These are phyloP conservation scores for Tetragonia tetragonoides DNA, from an alignment of 148 eudicot species.

Conservation along the genomic window DNA sequence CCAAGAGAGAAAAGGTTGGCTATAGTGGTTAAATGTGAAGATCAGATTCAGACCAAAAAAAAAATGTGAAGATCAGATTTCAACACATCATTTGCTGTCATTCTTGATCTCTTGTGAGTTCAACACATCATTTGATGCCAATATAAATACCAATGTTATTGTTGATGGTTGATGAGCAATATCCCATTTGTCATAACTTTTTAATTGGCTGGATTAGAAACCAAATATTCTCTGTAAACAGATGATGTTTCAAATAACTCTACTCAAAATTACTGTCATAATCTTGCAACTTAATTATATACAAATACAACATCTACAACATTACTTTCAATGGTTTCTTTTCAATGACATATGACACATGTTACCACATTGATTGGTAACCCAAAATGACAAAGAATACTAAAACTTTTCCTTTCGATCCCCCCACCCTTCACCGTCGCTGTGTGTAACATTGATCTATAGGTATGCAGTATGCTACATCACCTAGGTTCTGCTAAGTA, in stretches of 20 bases:
- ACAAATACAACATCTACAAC: slow-evolving; percentile 18
- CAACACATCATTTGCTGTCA: too few relatives aligned
- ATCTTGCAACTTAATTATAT: slow-evolving; percentile 1
- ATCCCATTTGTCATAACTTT: background rate
- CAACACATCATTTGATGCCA: too few relatives aligned
- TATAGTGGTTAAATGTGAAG: background rate
- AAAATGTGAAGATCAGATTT: too few relatives aligned
- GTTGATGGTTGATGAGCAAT: background rate
- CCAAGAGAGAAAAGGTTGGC: background rate
- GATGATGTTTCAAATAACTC: background rate
- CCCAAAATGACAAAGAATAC: background rate
- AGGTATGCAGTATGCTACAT: background rate
- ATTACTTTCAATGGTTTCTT: background rate
- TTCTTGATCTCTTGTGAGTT: too few relatives aligned
- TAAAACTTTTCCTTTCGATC: background rate
- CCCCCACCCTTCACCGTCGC: background rate
- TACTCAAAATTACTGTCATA: background rate
- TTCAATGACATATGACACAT: background rate
- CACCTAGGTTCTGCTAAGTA: background rate
- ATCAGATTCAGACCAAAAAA: too few relatives aligned
- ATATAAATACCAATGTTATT: background rate
- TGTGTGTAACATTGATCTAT: background rate
- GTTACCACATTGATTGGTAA: slow-evolving; percentile 14
- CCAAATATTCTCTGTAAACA: background rate
- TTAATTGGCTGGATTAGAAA: background rate